Evolutionary conservation across 2,329 filamentous ascomycete species (phyloP), one percentile per base, ranked within the genome.

Genomic region (Penicillium capsulatum): DNA sequence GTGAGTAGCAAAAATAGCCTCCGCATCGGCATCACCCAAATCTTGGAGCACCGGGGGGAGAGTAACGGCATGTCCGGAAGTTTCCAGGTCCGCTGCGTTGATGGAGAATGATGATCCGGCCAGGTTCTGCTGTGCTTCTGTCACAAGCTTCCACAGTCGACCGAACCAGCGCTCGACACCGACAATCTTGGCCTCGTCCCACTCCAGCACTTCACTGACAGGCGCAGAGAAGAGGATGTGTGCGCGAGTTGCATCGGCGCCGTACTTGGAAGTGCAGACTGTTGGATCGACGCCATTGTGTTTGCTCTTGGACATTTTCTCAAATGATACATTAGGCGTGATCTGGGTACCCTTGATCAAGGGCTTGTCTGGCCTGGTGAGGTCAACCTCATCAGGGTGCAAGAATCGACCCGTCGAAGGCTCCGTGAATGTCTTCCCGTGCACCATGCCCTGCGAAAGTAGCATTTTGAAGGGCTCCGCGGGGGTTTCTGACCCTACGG

Each of bases 231-330:
- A 94, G 5, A 95, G 74, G 59, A 95, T 86, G 60, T 95, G 89
- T 3, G 87, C 87, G 40, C 89, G 75, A 2, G 86, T 89, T 4
- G 86, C 82, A 61, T 95, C 89, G 1, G 88, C 86, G 15, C 89
- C 89, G 53, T 92, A 83, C 50, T 78, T 80, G 6, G 73, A 68
- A 41, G 92, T 86, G 48, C 84, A 85, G 0, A 70, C 72, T 0
- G 78, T 80, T 0, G 89, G 89, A 58, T 94, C 87, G 5, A 94
- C 86, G 17, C 89, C 89, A 58, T 95, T 95, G 68, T 92, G 75
- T 64, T 95, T 95, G 55, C 86, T 94, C 67, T 95, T 95, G 27
- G 86, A 92, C 89, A 95, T 95, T 61, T 95, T 95, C 62, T 94
- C 88, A 53, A 77, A 94, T 1, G 79, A 81, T 13, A 88, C 65